These are phyloP conservation scores for Naganishia friedmannii DNA, from an alignment of 768 basidiomycete genomes.

Conservation along the genomic window DNA sequence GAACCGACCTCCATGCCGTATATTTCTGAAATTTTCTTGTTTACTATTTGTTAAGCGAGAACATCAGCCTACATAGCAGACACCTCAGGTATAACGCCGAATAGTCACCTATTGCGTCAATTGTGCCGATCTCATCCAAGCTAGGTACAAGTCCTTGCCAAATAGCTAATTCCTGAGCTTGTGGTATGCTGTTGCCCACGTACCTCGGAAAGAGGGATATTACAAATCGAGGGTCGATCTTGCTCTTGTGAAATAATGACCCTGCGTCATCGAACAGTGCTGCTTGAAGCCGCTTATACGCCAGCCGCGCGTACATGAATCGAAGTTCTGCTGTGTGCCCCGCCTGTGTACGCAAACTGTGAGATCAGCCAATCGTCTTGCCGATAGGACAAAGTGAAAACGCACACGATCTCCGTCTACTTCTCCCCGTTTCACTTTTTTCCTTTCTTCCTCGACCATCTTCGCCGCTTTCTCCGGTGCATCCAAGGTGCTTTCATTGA, in stretches of 20 bases:
- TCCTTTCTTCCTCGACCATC: constrained; percentile 47
- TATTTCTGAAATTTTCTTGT: constrained; percentile 26
- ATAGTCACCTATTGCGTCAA: constrained; percentile 80
- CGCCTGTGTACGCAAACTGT: constrained; percentile 29
- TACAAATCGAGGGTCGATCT: constrained; percentile 77
- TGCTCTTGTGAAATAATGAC: constrained; percentile 70
- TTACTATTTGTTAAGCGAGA: constrained; percentile 9
- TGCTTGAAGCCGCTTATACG: constrained; percentile 72
- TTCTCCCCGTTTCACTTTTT: constrained; percentile 46
- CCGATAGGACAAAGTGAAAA: not conserved
- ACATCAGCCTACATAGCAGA: not conserved
- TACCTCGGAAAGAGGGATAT: constrained; percentile 76
- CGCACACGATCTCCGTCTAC: constrained; percentile 48
- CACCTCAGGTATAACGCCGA: not conserved
- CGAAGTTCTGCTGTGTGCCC: constrained; percentile 59
- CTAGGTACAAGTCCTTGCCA: constrained; percentile 72
- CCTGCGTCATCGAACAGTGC: constrained; percentile 82
- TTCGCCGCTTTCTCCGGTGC: constrained; percentile 36
- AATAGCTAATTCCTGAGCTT: constrained; percentile 62
- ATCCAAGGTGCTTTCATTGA: constrained; percentile 37
- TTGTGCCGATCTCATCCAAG: constrained; percentile 65
- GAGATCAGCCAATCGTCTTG: not conserved
- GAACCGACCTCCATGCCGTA: constrained; percentile 5
- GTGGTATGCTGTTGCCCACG: constrained; percentile 61
- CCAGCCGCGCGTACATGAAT: constrained; percentile 77